phyloP scores from a whole-genome alignment of 805 yeast species.

The Kockiozyma suomiensis region DNA sequence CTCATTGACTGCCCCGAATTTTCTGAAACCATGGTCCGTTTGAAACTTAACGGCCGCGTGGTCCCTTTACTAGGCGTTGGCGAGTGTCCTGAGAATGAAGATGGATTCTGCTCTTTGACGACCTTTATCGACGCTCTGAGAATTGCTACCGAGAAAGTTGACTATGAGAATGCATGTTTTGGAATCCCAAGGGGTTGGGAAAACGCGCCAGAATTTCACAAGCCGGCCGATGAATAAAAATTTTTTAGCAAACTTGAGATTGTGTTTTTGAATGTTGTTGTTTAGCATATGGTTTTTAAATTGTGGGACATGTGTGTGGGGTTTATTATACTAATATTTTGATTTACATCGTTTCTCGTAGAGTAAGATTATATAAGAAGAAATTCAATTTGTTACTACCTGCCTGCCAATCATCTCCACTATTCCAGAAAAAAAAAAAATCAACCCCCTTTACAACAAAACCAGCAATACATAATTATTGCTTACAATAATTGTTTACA shows the following conservation, averaged over 20 bases:
- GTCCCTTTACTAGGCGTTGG: conserved; percentile 43
- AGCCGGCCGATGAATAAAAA: conserved; percentile 18
- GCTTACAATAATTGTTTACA: not conserved
- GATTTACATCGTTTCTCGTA: too few relatives aligned
- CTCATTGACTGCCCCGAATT: conserved; percentile 42
- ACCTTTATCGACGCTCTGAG: conserved; percentile 40
- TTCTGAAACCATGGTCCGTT: conserved; percentile 37
- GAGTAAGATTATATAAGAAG: too few relatives aligned
- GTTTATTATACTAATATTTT: too few relatives aligned
- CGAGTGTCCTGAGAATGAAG: conserved; percentile 40
- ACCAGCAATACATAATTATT: too few relatives aligned
- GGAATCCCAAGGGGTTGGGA: conserved; percentile 35
- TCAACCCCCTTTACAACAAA: too few relatives aligned
- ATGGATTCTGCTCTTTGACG: conserved; percentile 43
- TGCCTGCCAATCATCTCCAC: too few relatives aligned
- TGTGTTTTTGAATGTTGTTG: not conserved
- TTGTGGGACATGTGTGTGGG: too few relatives aligned
- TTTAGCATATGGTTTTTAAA: too few relatives aligned
- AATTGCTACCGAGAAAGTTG: conserved; percentile 36
- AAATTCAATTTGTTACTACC: too few relatives aligned
- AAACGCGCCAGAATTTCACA: conserved; percentile 24
- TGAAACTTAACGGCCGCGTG: conserved; percentile 45
- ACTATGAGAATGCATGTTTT: conserved; percentile 41
- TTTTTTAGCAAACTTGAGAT: not conserved
- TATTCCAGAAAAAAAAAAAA: too few relatives aligned